Percentiles rank a stretch among this genome's conserved stretches.
phyloP scores from a whole-genome alignment of 2,329 filamentous ascomycete species.

The Penicillium sp. region DNA sequence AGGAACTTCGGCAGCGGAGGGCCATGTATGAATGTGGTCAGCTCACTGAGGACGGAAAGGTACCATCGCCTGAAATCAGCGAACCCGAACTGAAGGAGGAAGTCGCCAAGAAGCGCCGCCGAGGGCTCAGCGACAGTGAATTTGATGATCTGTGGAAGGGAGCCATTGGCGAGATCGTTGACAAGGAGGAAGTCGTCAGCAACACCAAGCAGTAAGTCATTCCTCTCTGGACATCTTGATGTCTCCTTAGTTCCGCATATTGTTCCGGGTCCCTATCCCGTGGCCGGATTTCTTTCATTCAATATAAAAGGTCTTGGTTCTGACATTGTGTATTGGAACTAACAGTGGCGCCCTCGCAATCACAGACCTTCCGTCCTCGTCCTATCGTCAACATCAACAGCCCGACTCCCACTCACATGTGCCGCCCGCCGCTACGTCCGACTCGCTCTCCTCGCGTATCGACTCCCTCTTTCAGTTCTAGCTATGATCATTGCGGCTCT shows the following conservation, averaged over 20 bases:
- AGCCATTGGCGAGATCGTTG: slow-evolving; percentile 50
- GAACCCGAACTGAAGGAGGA: slow-evolving; percentile 72
- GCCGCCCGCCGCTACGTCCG: slow-evolving; percentile 47
- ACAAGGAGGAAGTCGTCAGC: slow-evolving; percentile 59
- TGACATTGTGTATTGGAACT: slow-evolving; percentile 63
- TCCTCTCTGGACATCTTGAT: slow-evolving; percentile 11
- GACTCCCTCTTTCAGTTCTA: slow-evolving; percentile 51
- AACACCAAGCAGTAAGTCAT: slow-evolving; percentile 58
- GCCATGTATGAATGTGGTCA: slow-evolving; percentile 91
- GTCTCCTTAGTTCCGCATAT: slow-evolving; percentile 18
- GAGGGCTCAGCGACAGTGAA: slow-evolving; percentile 79
- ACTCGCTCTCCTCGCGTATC: slow-evolving; percentile 50
- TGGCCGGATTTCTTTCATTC: slow-evolving; percentile 17
- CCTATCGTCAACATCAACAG: slow-evolving; percentile 84
- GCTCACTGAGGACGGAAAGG: slow-evolving; percentile 61
- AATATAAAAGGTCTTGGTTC: slow-evolving; percentile 36
- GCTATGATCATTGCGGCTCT: slow-evolving; percentile 46
- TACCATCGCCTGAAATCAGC: slow-evolving; percentile 63
- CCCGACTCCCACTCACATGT: slow-evolving; percentile 75
- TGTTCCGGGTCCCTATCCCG: slow-evolving; percentile 19
- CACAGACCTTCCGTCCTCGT: slow-evolving; percentile 69
- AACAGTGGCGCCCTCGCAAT: slow-evolving; percentile 75
- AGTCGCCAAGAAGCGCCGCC: slow-evolving; percentile 72
- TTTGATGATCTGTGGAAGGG: slow-evolving; percentile 76
- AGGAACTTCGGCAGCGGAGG: slow-evolving; percentile 78